Percentiles rank a stretch among this genome's conserved stretches.
These are phyloP conservation scores for Setomelanomma holmii DNA, from an alignment of 2,329 filamentous ascomycete genomes.

Conservation along the genomic window DNA sequence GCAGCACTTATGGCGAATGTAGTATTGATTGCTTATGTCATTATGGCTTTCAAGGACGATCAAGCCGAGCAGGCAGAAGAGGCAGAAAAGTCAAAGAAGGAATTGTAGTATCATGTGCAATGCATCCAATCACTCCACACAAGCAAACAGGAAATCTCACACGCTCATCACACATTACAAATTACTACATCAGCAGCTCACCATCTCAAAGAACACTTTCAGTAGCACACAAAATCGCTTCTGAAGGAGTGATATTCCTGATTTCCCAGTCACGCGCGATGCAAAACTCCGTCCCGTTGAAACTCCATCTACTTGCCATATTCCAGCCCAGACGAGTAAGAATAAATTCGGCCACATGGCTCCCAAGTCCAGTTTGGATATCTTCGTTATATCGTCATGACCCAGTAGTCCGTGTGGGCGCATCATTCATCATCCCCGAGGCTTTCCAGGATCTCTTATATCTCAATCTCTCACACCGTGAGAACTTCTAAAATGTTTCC, in stretches of 20 bases:
- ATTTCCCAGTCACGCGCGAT: background rate
- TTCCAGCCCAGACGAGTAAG: slow-evolving; percentile 4
- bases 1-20: slow-evolving; percentile 92
- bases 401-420: slow-evolving; percentile 8
- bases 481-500: slow-evolving; percentile 2
- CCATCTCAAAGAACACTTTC: background rate
- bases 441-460: slow-evolving; percentile 3
- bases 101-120: slow-evolving; percentile 26
- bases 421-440: slow-evolving; percentile 2
- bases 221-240: slow-evolving; percentile 15
- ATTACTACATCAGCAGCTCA: slow-evolving; percentile 30
- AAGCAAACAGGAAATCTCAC: background rate
- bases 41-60: slow-evolving; percentile 92
- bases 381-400: slow-evolving; percentile 18
- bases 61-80: slow-evolving; percentile 58
- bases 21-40: slow-evolving; percentile 86
- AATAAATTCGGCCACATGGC: slow-evolving; percentile 12
- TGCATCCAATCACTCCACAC: too few species aligned
- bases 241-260: slow-evolving; percentile 24
- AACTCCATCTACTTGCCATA: slow-evolving; percentile 17
- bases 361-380: slow-evolving; percentile 2
- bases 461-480: slow-evolving; percentile 5
- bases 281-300: slow-evolving; percentile 11
- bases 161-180: slow-evolving; percentile 27
- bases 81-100: slow-evolving; percentile 52